Base-by-base conservation (phyloP, 179 eudicot species). In the Drosera spatulata region DNA sequence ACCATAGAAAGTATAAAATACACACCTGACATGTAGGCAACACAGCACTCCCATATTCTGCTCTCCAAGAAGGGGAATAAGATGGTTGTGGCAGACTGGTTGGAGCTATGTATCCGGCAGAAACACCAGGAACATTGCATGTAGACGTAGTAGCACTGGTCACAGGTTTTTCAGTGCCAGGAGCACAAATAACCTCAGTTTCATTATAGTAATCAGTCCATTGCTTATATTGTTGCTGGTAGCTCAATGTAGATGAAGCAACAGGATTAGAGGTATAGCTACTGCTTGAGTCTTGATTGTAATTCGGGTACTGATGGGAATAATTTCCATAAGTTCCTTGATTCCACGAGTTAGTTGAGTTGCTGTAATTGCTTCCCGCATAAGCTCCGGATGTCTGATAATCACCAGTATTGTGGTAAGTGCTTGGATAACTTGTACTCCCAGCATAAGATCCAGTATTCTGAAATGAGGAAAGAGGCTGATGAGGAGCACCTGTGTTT, bases 331-430 rank as follows among this genome's bases (percentile, higher is more conserved):
- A 84, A 63, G 71, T 87, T 68, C 91, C 93, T 77, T 82, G 85
- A 60, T 72, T 79, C 98, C 98, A 91, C 66, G 51, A 33, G 73
- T 80, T 83, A 65, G 83, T 69, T 79, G 79, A 90, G 68, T 71
- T 80, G 80, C 69, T 82, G 83, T 83, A 88, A 69, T 77, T 64
- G 71, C 83, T 77, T 80, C 85, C 88, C 39, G 87, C 55, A 62
- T 84, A 86, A 71, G 82, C 80, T 79, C 89, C 98, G 80, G 95
- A 72, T 77, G 96, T 93, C 96, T 93, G 96, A 86, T 93, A 93
- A 93, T 88, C 93, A 93, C 81, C 96, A 89, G 91, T 86, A 93
- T 86, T 86, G 95, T 89, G 86, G 78, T 93, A 86, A 93, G 99
- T 88, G 93, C 85, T 85, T 86, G 99, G 73, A 78, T 89, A 86